These are phyloP conservation scores for Agastache rugosa DNA, from an alignment of 257 asterid species.

Conservation along the genomic window DNA sequence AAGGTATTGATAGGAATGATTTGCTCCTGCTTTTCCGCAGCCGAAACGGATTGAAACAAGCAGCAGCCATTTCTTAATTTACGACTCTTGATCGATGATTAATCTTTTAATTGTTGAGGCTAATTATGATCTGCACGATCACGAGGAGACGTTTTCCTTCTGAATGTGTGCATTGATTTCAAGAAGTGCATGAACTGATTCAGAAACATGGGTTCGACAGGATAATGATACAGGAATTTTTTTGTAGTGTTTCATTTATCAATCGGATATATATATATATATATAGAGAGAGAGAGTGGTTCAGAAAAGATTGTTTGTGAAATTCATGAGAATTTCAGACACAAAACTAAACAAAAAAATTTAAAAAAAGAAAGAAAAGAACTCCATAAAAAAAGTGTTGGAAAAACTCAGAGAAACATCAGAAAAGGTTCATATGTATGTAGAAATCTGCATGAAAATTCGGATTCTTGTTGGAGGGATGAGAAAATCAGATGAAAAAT, in stretches of 20 bases:
- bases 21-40: conserved; percentile 53
- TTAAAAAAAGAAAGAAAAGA: neutral
- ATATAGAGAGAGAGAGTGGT: neutral
- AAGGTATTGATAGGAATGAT: conserved; percentile 46
- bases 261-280: neutral
- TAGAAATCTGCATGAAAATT: conserved; percentile 11
- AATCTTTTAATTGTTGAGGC: too few relatives aligned
- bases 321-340: neutral
- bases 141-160: conserved; percentile 56
- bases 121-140: neutral
- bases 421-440: neutral
- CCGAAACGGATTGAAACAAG: conserved; percentile 80
- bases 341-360: neutral
- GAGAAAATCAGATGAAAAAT: conserved; percentile 23
- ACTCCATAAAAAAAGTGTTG: neutral
- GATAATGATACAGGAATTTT: neutral
- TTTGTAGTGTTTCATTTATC: conserved; percentile 53
- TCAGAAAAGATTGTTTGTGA: neutral
- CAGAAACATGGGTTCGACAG: conserved; percentile 58
- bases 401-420: neutral
- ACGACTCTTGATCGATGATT: neutral
- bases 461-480: conserved; percentile 26
- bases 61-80: conserved; percentile 48
- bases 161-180: conserved; percentile 80
- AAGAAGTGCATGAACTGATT: conserved; percentile 86